Base-by-base conservation (phyloP, 805 yeast genomes). In the Zygosaccharomyces kombuchaensis region DNA sequence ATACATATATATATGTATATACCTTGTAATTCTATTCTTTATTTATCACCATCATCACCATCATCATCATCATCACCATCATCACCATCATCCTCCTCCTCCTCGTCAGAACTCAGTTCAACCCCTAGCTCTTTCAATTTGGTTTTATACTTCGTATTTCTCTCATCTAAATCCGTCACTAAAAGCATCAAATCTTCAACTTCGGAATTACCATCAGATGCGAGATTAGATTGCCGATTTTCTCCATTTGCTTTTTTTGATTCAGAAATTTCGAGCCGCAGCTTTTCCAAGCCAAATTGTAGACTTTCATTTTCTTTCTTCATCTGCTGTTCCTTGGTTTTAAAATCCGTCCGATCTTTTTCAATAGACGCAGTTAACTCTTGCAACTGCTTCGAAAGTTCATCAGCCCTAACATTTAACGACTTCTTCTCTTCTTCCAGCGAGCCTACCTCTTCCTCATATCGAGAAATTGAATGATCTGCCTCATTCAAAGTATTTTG, bases 151-250 rank as follows among this genome's bases (percentile, higher is more conserved):
- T 71, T 71, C 25, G 72, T 68, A 46, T 79, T 79, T 52, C 76
- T 78, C 40, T 83, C 88, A 48, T 88, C 95, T 54, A 87, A 68
- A 37, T 87, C 95, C 14, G 84, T 77, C 62, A 89, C 79, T 14
- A 89, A 68, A 19, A 87, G 65, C 80, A 88, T 76, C 56, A 88
- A 63, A 51, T 87, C 95, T 55, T 88, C 96, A 36, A 56, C 17
- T 50, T 63, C 62, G 25, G 63, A 42, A 41, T 50, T 48, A 29
- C 56, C 58, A 6, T 51, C 51, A 3, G 44, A 40, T 13, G 51
- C 47, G 2, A 16, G 9, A 14, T 50, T 46, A 29, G 32, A 29
- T 29, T 10, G 13, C 36, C 40, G 43, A 16, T 54, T 47, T 14
- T 45, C 22, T 34, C 41, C 25, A 23, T 47, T 48, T 16, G 50